A percentile compares a stretch with the other conserved stretches of the same genome.
phyloP scores from a whole-genome alignment of 768 basidiomycete species.

The Hortiboletus flavorubellus region DNA sequence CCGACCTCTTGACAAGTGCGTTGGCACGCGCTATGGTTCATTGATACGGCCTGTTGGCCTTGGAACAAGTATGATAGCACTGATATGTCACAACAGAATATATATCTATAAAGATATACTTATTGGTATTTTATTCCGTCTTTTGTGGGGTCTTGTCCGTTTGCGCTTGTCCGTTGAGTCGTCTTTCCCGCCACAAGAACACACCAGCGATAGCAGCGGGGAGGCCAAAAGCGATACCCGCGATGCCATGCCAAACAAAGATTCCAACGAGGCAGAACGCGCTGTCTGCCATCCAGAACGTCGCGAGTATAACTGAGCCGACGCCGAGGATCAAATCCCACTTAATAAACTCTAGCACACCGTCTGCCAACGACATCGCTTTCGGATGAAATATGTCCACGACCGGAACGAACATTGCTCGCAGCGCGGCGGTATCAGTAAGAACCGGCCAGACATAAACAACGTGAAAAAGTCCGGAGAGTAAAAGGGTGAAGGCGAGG shows the following conservation, averaged over 20 bases:
- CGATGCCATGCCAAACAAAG: conserved; percentile 42
- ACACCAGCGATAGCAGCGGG: conserved; percentile 49
- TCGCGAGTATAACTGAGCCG: conserved; percentile 39
- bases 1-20: no score
- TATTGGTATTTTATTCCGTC: background rate
- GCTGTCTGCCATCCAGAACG: conserved; percentile 47
- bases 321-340: conserved; percentile 48
- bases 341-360: conserved; percentile 42
- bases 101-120: no score
- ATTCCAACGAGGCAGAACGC: conserved; percentile 32
- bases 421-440: conserved; percentile 2
- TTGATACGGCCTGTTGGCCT: no score
- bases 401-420: conserved; percentile 14
- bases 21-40: no score
- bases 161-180: conserved; percentile 17
- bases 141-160: background rate
- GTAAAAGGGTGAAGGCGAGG: conserved; percentile 15
- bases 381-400: background rate
- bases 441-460: conserved; percentile 18
- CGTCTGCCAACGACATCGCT: conserved; percentile 4
- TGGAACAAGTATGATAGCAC: no score
- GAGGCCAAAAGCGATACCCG: conserved; percentile 43
- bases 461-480: conserved; percentile 28
- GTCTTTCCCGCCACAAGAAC: conserved; percentile 48
- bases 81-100: no score